These are phyloP conservation scores for Phytopythium kandeliae DNA, from an alignment of 352 stramenopile species.

Conservation along the genomic window DNA sequence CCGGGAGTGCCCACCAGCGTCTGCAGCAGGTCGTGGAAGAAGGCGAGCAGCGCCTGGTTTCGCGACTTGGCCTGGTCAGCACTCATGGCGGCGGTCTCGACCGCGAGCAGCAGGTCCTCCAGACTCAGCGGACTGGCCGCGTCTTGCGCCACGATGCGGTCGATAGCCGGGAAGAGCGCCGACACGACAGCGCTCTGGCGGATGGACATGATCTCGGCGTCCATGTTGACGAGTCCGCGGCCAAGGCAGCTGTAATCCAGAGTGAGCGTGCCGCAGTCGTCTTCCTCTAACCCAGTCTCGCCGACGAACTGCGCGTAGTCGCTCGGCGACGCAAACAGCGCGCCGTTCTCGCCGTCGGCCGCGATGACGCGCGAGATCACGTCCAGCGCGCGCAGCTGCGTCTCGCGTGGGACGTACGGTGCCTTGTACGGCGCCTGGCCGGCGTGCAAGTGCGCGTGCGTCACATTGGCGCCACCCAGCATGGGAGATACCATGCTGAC, in stretches of 20 bases:
- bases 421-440: slow-evolving; percentile 28
- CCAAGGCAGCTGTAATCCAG: slow-evolving; percentile 56
- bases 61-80: slow-evolving; percentile 12
- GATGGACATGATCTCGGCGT: slow-evolving; percentile 27
- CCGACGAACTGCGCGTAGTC: slow-evolving; percentile 49
- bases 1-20: slow-evolving; percentile 18
- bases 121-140: slow-evolving; percentile 35
- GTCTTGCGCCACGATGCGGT: slow-evolving; percentile 54
- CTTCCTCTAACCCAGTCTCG: slow-evolving; percentile 24
- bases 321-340: slow-evolving; percentile 41
- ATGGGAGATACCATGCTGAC: slow-evolving; percentile 32
- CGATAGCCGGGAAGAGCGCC: slow-evolving; percentile 37
- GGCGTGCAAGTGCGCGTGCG: slow-evolving; percentile 37
- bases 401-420: slow-evolving; percentile 21
- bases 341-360: slow-evolving; percentile 21
- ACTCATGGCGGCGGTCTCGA: slow-evolving; percentile 22
- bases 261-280: slow-evolving; percentile 41
- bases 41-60: slow-evolving; percentile 24
- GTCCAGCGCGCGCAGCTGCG: slow-evolving; percentile 29
- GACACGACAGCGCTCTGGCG: slow-evolving; percentile 28
- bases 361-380: slow-evolving; percentile 39
- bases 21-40: slow-evolving; percentile 26
- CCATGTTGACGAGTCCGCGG: slow-evolving; percentile 44
- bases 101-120: slow-evolving; percentile 23
- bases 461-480: slow-evolving; percentile 56